A percentile compares a stretch with the other conserved stretches of the same genome.
Evolutionary conservation across 345 rosid genomes (phyloP).

Genomic region (Syzygium grande): DNA sequence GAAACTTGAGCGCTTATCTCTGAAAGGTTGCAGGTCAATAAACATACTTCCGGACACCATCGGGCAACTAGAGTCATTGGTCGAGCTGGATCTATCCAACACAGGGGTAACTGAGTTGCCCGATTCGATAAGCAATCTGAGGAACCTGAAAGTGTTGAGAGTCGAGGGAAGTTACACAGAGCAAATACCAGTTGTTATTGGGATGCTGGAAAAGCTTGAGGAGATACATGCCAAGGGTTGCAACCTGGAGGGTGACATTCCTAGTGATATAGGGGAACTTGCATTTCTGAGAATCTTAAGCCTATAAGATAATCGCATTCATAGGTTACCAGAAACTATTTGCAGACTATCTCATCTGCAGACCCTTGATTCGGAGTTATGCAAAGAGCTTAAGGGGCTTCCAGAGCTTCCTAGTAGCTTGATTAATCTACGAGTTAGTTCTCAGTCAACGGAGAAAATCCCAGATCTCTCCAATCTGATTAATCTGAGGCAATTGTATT

Average conservation of each 20-base stretch:
- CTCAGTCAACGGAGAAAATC: constrained; percentile 5
- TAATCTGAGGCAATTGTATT: neutral
- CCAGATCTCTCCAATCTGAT: constrained; percentile 2
- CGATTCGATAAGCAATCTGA: neutral
- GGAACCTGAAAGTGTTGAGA: constrained; percentile 1
- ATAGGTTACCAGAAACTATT: neutral
- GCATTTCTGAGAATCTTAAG: neutral
- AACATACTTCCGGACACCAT: constrained; percentile 8
- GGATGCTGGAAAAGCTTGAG: constrained; percentile 11
- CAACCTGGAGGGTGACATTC: constrained; percentile 10
- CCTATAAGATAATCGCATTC: constrained; percentile 1
- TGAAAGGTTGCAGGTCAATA: constrained; percentile 4
- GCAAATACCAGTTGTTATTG: constrained; percentile 2
- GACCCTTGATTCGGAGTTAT: constrained; percentile 5
- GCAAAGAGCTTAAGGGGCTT: neutral
- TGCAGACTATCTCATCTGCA: constrained; percentile 4
- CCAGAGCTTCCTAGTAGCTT: constrained; percentile 8
- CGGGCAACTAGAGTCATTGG: constrained; percentile 4
- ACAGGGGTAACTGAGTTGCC: constrained; percentile 9
- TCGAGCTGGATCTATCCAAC: constrained; percentile 8
- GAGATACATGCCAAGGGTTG: constrained; percentile 12
- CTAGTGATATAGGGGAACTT: constrained; percentile 4
- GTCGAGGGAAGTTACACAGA: constrained; percentile 5
- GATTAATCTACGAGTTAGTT: constrained; percentile 2
- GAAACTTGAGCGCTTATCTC: constrained; percentile 4